Percentiles rank a stretch among this genome's conserved stretches.
phyloP scores from a whole-genome alignment of 2,329 filamentous ascomycete genomes.

The Aspergillus melleus region DNA sequence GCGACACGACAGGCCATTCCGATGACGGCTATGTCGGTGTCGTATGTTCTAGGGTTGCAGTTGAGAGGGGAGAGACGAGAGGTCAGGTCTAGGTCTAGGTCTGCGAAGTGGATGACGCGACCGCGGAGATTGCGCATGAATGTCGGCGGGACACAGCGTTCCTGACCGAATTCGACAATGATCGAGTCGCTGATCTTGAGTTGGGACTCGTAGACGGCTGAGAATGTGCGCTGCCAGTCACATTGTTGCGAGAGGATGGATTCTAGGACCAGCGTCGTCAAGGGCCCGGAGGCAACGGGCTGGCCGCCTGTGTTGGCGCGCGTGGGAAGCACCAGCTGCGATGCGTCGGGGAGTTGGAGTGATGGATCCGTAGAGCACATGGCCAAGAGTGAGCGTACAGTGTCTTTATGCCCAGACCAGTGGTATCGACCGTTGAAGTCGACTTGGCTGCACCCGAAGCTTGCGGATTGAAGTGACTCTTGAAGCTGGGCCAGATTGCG shows the following conservation, averaged over 20 bases:
- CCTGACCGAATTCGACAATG: constrained; percentile 18
- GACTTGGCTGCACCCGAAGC: constrained; percentile 12
- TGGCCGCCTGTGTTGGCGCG: constrained; percentile 7
- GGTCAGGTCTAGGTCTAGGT: constrained; percentile 7
- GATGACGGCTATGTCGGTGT: constrained; percentile 33
- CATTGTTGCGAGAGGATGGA: constrained; percentile 14
- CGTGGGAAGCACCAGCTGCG: not conserved
- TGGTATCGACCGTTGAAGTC: constrained; percentile 22
- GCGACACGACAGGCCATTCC: constrained; percentile 37
- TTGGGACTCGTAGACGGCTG: constrained; percentile 5
- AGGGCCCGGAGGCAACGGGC: not conserved
- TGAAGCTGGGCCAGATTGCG: constrained; percentile 6
- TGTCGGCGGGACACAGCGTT: constrained; percentile 18
- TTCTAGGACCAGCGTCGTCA: constrained; percentile 10
- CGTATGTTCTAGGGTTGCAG: not conserved
- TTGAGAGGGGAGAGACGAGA: constrained; percentile 3
- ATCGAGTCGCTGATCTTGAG: constrained; percentile 5
- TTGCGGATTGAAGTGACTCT: constrained; percentile 9
- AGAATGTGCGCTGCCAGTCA: constrained; percentile 17
- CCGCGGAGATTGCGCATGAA: constrained; percentile 10
- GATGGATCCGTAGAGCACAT: constrained; percentile 9
- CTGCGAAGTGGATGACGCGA: constrained; percentile 16
- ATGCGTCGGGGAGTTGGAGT: constrained; percentile 14
- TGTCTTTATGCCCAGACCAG: constrained; percentile 14
- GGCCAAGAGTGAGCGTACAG: constrained; percentile 1